Evolutionary conservation across 768 basidiomycete species (phyloP), one percentile per base, ranked within the genome.

Genomic region (Lentinula raphanica): DNA sequence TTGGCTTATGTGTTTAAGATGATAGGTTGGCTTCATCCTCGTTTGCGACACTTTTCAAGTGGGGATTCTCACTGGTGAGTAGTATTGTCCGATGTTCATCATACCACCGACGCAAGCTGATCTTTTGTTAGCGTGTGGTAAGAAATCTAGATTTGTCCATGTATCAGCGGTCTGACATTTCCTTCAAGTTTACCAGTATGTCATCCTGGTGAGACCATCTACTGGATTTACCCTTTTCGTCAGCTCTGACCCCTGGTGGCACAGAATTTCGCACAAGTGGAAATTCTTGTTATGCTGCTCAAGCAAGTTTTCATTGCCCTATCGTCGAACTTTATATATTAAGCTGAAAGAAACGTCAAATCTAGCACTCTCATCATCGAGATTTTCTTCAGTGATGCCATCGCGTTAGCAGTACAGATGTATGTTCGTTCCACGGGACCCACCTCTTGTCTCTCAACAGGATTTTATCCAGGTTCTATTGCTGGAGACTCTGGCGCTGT

Each of bases 331-430:
- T 17, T 38, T n/a, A n/a, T n/a, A n/a, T n/a, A n/a, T 12, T 23
- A 11, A 27, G 13, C 25, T 53, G 5, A 35, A 25, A 19, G 13
- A 6, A 8, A 3, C 32, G 2, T 19, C 15, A 15, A 35, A 11
- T 49, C 6, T 49, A 63, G 62, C 48, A 63, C 62, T 17, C 39
- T 63, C 13, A 60, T 63, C 39, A 63, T 63, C 23, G 56, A 63
- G 40, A 58, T 63, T 21, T 63, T 59, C 56, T 58, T 58, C 57
- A 60, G 59, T 9, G 31, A 58, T 23, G 54, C 56, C 32, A 60
- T 63, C 27, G 59, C 56, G 1, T 13, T 63, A 17, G 48, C 38
- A 1, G 62, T 63, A 23, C 62, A 63, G 42, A 36, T 60, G 56
- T 62, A 40, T 7, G 54, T 53, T 17, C 7, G 19, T 6, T 48